Conservation (phyloP, 305 asterid genomes). For the Fraxinus xanthoxyloides region DNA sequence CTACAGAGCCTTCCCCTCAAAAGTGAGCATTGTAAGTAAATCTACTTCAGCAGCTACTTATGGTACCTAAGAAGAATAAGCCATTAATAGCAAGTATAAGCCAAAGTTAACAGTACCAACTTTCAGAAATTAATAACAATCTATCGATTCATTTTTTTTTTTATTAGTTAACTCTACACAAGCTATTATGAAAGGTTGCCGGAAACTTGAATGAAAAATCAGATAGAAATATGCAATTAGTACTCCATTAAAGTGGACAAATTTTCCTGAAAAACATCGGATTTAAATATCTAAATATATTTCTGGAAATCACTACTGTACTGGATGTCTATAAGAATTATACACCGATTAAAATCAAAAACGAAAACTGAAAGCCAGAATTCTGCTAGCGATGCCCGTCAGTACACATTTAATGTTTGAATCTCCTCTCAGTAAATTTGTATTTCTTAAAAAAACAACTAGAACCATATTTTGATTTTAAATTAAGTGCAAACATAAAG, state of each 20-base stretch:
- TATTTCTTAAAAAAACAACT: background rate
- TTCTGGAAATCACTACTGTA: background rate
- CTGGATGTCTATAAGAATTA: background rate
- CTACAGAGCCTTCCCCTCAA: slow-evolving; percentile 24
- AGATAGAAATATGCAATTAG: background rate
- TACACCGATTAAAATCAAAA: background rate
- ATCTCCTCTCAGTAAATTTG: background rate
- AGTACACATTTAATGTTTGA: background rate
- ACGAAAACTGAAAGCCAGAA: background rate
- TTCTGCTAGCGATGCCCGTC: background rate
- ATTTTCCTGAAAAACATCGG: background rate
- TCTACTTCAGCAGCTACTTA: slow-evolving; percentile 27
- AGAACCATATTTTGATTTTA: background rate
- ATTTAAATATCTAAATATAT: background rate
- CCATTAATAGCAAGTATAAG: slow-evolving; percentile 20
- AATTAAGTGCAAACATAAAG: background rate
- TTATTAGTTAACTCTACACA: background rate
- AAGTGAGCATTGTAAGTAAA: background rate
- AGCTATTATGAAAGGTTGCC: background rate
- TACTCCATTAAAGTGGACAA: background rate
- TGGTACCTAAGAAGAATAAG: slow-evolving; percentile 26
- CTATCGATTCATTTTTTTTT: background rate
- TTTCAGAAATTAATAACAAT: background rate
- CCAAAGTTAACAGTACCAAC: background rate
- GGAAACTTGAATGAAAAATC: background rate